phyloP scores from a whole-genome alignment of 129 eudicot species.

The Helichrysum umbraculigerum region DNA sequence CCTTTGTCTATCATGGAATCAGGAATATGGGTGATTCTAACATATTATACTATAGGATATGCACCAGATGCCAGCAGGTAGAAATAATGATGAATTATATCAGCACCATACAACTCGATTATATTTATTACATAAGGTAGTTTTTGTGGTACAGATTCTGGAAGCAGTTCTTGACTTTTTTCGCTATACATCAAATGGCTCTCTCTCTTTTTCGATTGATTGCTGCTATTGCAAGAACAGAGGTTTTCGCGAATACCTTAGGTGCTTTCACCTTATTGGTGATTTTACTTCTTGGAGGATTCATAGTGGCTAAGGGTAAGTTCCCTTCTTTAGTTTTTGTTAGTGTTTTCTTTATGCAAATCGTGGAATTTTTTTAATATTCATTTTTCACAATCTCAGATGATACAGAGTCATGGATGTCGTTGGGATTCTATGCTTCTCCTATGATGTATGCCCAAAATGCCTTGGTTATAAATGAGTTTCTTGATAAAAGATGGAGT shows the following conservation, averaged over 20 bases:
- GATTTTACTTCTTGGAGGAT: conserved; percentile 81
- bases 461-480: conserved; percentile 70
- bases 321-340: background rate
- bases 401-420: conserved; percentile 72
- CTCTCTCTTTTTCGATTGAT: conserved; percentile 66
- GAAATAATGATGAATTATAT: background rate
- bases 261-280: conserved; percentile 56
- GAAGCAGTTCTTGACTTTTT: conserved; percentile 58
- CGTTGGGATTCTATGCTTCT: conserved; percentile 77
- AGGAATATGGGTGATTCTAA: conserved; percentile 32
- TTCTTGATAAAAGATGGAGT: conserved; percentile 75
- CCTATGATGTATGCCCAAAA: conserved; percentile 87
- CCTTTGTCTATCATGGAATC: conserved; percentile 30
- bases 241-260: conserved; percentile 57
- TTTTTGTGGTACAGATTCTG: conserved; percentile 40
- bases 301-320: conserved; percentile 64
- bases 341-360: background rate
- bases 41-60: conserved; percentile 33
- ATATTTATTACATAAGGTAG: background rate
- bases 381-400: conserved; percentile 38
- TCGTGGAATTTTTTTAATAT: background rate
- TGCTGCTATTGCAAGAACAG: conserved; percentile 63
- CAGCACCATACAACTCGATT: background rate
- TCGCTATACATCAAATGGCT: conserved; percentile 77
- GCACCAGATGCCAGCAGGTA: conserved; percentile 33